Base-by-base conservation (phyloP, 305 asterid species). In the Fraxinus platypoda region DNA sequence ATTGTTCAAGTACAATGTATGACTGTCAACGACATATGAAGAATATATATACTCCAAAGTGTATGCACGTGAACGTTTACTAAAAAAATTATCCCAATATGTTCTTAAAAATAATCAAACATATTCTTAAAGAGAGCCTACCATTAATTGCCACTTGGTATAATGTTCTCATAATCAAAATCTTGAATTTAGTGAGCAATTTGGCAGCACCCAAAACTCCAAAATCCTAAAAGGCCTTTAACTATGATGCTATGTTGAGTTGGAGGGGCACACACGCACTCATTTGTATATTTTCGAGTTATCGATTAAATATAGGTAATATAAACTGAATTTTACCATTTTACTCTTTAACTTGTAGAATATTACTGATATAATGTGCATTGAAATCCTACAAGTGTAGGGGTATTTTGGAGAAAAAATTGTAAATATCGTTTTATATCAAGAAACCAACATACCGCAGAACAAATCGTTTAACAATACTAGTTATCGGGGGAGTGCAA, bases 191-290 rank as follows among this genome's bases (percentile, higher is more conserved):
- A 37, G 80, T 31, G 82, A 59, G 19, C 54, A 57, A 35, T 33
- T 74, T 75, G 74, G 81, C n/a, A 52, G 68, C 75, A 28, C 15
- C 66, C 25, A 26, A 85, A 30, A 54, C 49, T 78, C 83, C 81
- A 3, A 77, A 83, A 34, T 81, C 81, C 79, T 11, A 72, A 68
- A 21, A 23, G 71, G 17, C n/a, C 30, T 46, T 54, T 54, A 78
- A 76, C 75, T 57, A 15, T 81, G 80, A 34, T 77, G 81, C 83
- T 87, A 25, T 88, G 92, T 88, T 87, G 79, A 83, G 84, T 81
- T 62, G 76, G 80, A 84, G 88, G 92, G 92, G 91, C 74, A 88
- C 92, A 90, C 77, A 83, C 80, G 90, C 88, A 81, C 52, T 62
- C 78, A 75, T 74, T 31, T 64, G 57, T 79, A 76, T 77, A 68